A percentile compares a stretch with the other conserved stretches of the same genome.
Conservation (phyloP, 129 eudicot genomes). For the Centaurea solstitialis region DNA sequence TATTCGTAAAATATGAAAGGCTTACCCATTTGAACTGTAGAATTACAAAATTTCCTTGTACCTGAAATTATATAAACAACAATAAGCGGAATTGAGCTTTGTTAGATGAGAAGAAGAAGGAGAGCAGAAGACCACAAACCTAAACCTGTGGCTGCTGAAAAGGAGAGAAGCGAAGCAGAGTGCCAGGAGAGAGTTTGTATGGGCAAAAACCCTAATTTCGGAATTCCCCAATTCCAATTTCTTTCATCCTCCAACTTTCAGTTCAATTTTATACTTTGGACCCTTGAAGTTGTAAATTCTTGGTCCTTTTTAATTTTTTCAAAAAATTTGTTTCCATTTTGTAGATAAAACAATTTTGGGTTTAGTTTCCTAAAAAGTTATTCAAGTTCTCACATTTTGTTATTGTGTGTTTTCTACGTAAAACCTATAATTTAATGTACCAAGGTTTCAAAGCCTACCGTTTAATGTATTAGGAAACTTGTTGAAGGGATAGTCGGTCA, state of each 20-base stretch:
- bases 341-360: too few relatives aligned
- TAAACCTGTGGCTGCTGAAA: neutral
- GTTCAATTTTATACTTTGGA: neutral
- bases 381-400: too few relatives aligned
- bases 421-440: too few relatives aligned
- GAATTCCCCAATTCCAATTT: neutral
- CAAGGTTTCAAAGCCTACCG: too few relatives aligned
- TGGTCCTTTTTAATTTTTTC: neutral
- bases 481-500: too few relatives aligned
- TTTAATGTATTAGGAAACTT: too few relatives aligned
- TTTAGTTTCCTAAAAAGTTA: too few relatives aligned
- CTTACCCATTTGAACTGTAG: neutral
- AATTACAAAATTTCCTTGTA: neutral
- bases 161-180: neutral
- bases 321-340: neutral
- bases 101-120: neutral
- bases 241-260: neutral
- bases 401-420: too few relatives aligned
- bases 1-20: neutral
- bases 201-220: neutral
- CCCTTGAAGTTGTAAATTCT: neutral
- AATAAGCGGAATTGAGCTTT: neutral
- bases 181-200: neutral
- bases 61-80: neutral
- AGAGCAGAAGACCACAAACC: neutral